Evolutionary conservation across 768 basidiomycete species (phyloP).

Genomic region (Tylopilus sp.): DNA sequence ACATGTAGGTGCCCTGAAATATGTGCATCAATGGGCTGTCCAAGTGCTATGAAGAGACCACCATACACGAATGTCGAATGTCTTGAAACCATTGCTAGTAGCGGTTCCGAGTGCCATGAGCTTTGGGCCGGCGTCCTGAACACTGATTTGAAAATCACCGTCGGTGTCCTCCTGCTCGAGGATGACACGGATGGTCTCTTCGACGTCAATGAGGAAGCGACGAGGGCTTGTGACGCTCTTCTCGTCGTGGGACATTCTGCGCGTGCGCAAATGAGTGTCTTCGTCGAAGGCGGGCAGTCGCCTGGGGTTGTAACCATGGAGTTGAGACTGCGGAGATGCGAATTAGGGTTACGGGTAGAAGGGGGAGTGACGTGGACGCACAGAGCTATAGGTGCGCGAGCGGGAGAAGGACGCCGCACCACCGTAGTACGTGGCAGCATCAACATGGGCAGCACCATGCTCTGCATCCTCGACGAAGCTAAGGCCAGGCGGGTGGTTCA

Average conservation of each 20-base stretch:
- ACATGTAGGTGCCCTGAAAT: slow-evolving; percentile 93
- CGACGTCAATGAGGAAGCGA: slow-evolving; percentile 94
- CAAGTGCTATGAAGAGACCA: neutral
- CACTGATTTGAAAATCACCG: slow-evolving; percentile 92
- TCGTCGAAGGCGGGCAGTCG: slow-evolving; percentile 71
- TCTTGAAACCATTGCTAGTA: slow-evolving; percentile 96
- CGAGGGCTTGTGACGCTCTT: slow-evolving; percentile 75
- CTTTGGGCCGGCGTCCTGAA: slow-evolving; percentile 96
- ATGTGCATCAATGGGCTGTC: slow-evolving; percentile 9
- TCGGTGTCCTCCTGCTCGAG: slow-evolving; percentile 98
- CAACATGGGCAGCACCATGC: slow-evolving; percentile 49
- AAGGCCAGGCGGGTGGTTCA: slow-evolving; percentile 62
- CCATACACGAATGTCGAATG: slow-evolving; percentile 88
- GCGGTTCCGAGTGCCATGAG: slow-evolving; percentile 94
- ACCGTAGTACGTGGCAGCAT: slow-evolving; percentile 82
- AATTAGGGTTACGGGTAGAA: slow-evolving; percentile 12
- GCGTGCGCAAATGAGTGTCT: slow-evolving; percentile 66
- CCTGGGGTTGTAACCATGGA: slow-evolving; percentile 71
- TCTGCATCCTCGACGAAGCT: slow-evolving; percentile 63
- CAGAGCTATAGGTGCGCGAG: slow-evolving; percentile 84
- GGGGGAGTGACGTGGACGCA: slow-evolving; percentile 35
- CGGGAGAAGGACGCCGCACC: slow-evolving; percentile 75
- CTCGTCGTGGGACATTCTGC: slow-evolving; percentile 92
- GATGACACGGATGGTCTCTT: slow-evolving; percentile 94
- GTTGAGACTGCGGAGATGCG: slow-evolving; percentile 48